Base-by-base conservation (phyloP, 805 yeast species). In the Jamesozyma hellenica region DNA sequence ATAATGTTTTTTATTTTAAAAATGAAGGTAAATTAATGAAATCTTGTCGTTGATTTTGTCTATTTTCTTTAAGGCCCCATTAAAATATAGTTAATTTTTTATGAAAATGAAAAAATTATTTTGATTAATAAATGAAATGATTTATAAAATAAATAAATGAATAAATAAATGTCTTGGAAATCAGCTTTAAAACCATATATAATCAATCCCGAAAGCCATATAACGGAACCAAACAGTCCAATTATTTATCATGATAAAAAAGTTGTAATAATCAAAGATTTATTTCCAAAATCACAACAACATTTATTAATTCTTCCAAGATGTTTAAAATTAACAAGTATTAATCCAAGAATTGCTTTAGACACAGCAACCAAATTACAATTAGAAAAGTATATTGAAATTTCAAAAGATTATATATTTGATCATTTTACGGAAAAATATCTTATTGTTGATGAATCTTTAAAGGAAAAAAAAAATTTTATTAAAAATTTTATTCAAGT, bases 221-320 rank as follows among this genome's bases (percentile, higher is more conserved):
- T 26, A 10, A 21, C 23, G 10, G 15, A 32, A 18, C 13, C 26
- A 3, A 5, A 23, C 7, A 14, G 38, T 60, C 3, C 50, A 3
- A 72, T 78, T 1, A 38, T 77, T 1, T 72, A 56, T 44, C 54
- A 60, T 39, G 82, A 82, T 42, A 70, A 68, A 0, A 59, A 71
- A 28, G 77, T 68, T 12, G 70, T 75, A 2, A 72, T 82, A 3
- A 64, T 83, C 11, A 57, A 60, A 31, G 94, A 83, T 53, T 54
- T 52, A 25, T 83, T 64, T 51, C 84, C 88, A 4, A 83, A 83
- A 55, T 63, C 87, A 0, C 42, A 60, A 4, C 60, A 72, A 28
- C 94, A 83, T 56, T 70, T 67, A 42, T 62, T 83, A 34, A 61
- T 84, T 1, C 56, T 83, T 27, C 87, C 92, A 1, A 62, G 77